Evolutionary conservation across 176 grass and related monocot species (phyloP).

Genomic region (Eleusine coracana): DNA sequence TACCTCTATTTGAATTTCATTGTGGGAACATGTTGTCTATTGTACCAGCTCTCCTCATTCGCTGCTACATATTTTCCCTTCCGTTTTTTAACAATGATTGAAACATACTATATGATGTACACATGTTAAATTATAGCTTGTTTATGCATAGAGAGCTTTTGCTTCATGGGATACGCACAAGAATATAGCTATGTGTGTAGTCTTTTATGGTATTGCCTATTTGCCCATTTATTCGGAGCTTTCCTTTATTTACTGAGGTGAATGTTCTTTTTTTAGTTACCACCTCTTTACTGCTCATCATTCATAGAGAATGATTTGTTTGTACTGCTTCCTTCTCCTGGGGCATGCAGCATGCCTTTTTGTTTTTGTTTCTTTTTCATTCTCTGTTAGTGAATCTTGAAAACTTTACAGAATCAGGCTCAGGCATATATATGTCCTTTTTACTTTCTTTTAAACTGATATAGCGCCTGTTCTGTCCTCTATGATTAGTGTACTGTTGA

Average conservation of each 20-base stretch:
- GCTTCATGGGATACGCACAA: background rate
- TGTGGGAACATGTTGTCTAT: background rate
- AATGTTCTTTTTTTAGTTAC: background rate
- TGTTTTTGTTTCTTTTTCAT: background rate
- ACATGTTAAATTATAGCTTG: background rate
- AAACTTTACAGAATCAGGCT: background rate
- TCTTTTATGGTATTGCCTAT: background rate
- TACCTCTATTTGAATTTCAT: background rate
- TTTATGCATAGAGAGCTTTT: background rate
- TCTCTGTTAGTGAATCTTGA: background rate
- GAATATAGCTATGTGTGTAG: background rate
- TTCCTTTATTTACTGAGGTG: background rate
- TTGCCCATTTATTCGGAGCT: background rate
- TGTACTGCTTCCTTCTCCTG: background rate
- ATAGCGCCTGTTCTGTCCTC: background rate
- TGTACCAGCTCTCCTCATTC: background rate
- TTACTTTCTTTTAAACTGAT: background rate
- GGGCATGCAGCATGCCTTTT: background rate
- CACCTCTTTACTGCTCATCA: background rate
- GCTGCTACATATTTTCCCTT: background rate
- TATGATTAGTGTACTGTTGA: slow-evolving; percentile 30
- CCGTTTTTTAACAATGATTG: background rate
- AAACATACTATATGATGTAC: background rate
- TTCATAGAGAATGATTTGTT: background rate
- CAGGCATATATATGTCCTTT: background rate